Evolutionary conservation across 345 rosid species (phyloP), one percentile per base, ranked within the genome.

Genomic region (Aurinia saxatilis): DNA sequence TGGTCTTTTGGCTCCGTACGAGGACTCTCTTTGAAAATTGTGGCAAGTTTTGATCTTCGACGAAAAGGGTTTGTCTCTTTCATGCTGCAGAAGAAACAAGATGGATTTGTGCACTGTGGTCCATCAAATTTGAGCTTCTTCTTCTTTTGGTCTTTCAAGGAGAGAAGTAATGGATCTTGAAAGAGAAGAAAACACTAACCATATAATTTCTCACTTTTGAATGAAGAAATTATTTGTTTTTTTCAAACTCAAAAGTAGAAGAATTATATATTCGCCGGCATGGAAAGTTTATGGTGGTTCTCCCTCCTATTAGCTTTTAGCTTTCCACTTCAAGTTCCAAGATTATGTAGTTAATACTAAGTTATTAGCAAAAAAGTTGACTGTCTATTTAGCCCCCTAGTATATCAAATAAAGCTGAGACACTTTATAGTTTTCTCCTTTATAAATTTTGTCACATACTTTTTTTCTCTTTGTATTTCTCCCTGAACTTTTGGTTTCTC

Each of bases 41-140:
- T 50, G 2, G 73, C 57, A 33, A 88, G 75, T 66, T 76, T 79
- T 6, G 85, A 51, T 72, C 79, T 75, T 57, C 88, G 71, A 17
- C 51, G 59, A 44, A 81, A 73, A 10, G 81, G 82, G 75, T 77
- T 55, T 5, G 66, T 67, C 40, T 88, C 88, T 34, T 81, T 76
- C 86, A 91, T 79, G 80, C 65, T 63, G 80, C 96, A 85, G 73
- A 85, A 85, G 79, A 85, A 83, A 73, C 88, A 85, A 2, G 62
- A 65, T 31, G 82, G 77, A 7, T 72, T 77, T 37, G 60, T 74
- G 77, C 84, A 83, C 19, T 75, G 57, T 40, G 80, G 60, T 37
- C 71, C 48, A 34, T 74, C 51, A 45, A 50, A 58, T 7, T 21
- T 38, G 57, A 62, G 68, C 72, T 72, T 66, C 67, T 49, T 52